A percentile compares a stretch with the other conserved stretches of the same genome.
phyloP scores from a whole-genome alignment of 208 protist genomes.

The Leptomonas pyrrhocoris region DNA sequence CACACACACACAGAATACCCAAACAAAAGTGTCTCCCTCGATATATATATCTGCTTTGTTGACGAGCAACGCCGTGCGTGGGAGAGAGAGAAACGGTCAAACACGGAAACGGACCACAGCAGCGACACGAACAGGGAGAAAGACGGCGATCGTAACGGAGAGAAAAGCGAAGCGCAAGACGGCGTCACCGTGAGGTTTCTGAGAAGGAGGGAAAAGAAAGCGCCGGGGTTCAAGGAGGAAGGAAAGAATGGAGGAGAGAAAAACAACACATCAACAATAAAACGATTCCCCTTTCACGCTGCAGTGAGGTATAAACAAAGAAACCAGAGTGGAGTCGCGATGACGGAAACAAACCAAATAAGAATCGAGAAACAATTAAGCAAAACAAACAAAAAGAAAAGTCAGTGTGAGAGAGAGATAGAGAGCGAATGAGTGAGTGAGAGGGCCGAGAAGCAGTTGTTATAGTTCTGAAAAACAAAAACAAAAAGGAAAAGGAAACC shows the following conservation, averaged over 20 bases:
- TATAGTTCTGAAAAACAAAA: background rate
- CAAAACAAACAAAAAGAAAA: background rate
- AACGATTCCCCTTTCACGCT: too few species aligned
- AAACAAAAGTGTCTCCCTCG: background rate
- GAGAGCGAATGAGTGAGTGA: too few species aligned
- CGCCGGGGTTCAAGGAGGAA: background rate
- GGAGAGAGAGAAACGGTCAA: background rate
- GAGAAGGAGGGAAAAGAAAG: constrained; percentile 14
- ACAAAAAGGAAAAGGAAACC: background rate
- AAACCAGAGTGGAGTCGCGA: background rate
- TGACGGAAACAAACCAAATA: background rate
- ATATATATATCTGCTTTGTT: too few species aligned
- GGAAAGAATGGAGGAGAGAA: background rate
- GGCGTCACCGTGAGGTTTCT: too few species aligned
- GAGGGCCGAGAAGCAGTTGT: too few species aligned
- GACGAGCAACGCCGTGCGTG: too few species aligned
- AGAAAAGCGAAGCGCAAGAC: too few species aligned
- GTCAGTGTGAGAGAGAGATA: too few species aligned
- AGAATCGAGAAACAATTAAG: background rate
- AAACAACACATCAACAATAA: background rate
- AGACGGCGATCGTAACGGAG: background rate
- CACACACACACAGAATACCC: background rate
- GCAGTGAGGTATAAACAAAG: background rate
- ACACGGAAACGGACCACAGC: background rate
- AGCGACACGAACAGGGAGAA: too few species aligned